Base-by-base conservation (phyloP, 1,284 basidiomycete species). In the Psilocybe mexicana region DNA sequence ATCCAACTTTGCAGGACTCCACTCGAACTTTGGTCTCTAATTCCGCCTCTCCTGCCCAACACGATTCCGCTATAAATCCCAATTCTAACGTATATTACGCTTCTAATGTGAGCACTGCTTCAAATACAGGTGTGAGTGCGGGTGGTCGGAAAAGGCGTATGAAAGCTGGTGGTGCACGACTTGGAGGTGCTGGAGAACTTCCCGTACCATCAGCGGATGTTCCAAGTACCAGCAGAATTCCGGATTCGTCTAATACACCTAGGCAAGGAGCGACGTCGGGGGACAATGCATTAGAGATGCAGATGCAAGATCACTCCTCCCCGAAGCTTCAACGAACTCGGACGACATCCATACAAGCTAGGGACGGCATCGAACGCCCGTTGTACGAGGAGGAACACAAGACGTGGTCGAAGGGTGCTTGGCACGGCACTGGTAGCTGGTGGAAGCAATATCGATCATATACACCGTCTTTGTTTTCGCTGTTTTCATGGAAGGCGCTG, bases 401-500 rank as follows among this genome's bases (percentile, higher is more conserved):
- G 38, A 12, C 38, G 14, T n/a, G 38, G 38, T 3, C 4, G n/a
- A 12, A 40, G n/a, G 8, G 30, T 33, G 4, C 30, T 4, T 33
- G 30, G 30, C 30, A 4, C 30, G 8, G 30, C 30, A 8, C 30
- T 33, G 8, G 30, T 8, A 33, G 30, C 8, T 8, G 30, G 30
- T 33, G 30, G 30, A 33, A 8, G 30, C 8, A 33, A 6, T 33
- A 33, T 33, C 4, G 30, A 33, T 18, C 18, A 18, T 33, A 33
- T 8, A 33, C 30, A 8, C 30, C 30, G 8, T 33, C 30, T 33
- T 33, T 33, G 30, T 33, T 33, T 33, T 52, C 24, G 23, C 3
- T 57, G 28, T 58, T 58, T 28, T 58, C 57, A 1, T 59, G 59
- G 59, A 52, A 47, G n/a, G 54, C 54, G 14, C 42, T 59, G 35